Conservation (phyloP, 148 eudicot species). For the Talinum fruticosum region DNA sequence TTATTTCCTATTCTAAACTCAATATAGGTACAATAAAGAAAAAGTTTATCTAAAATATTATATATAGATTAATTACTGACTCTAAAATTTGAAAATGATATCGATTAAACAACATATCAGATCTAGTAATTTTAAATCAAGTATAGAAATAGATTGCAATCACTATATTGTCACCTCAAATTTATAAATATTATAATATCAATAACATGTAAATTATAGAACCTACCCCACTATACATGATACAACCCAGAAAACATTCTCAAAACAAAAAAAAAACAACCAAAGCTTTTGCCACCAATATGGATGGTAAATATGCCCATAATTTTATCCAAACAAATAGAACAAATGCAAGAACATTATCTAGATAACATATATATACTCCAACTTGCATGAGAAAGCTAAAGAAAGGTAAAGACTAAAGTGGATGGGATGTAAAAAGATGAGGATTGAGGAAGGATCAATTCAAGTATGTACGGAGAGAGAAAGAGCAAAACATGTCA, state of each 20-base stretch:
- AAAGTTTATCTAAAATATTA: too few relatives aligned
- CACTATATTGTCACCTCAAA: too few relatives aligned
- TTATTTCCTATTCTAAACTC: too few relatives aligned
- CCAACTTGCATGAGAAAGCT: neutral
- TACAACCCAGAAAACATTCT: neutral
- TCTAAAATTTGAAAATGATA: too few relatives aligned
- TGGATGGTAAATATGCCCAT: neutral
- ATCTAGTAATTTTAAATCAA: too few relatives aligned
- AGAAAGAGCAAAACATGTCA: neutral
- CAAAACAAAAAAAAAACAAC: neutral
- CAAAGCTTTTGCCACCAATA: neutral
- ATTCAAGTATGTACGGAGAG: neutral
- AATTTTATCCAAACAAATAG: neutral
- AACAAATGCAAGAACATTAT: neutral
- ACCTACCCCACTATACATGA: neutral
- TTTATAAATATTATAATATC: too few relatives aligned
- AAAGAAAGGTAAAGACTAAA: neutral
- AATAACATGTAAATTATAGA: too few relatives aligned
- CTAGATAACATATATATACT: neutral
- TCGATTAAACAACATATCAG: too few relatives aligned
- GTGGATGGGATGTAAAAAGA: neutral
- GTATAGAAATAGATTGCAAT: too few relatives aligned
- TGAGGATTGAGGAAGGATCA: neutral
- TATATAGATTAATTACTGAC: too few relatives aligned
- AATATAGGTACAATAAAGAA: too few relatives aligned